Evolutionary conservation across 2,329 filamentous ascomycete genomes (phyloP).

Genomic region (Sarocladiaceae sp.): DNA sequence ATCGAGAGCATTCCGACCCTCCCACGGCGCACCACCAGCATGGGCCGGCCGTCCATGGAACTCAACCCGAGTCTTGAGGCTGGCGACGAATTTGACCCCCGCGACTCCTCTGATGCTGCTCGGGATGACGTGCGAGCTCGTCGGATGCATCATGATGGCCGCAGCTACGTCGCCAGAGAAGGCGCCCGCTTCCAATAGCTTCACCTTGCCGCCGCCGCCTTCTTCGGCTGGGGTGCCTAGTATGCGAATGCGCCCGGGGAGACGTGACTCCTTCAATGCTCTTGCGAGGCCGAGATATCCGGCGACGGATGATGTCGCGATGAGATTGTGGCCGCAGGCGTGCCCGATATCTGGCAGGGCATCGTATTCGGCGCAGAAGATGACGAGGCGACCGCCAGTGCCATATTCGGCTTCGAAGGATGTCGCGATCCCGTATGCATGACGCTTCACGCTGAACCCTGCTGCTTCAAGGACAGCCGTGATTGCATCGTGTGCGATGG

Average conservation of each 20-base stretch:
- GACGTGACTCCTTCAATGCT: conserved; percentile 21
- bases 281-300: conserved; percentile 23
- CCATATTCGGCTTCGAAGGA: conserved; percentile 36
- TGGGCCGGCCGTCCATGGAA: conserved; percentile 39
- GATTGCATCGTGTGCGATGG: conserved; percentile 33
- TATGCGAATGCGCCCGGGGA: conserved; percentile 28
- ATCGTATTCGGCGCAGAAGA: conserved; percentile 16
- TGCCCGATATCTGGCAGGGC: conserved; percentile 29
- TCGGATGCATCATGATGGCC: conserved; percentile 10
- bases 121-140: conserved; percentile 9
- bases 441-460: conserved; percentile 24
- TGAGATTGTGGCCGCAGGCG: conserved; percentile 27
- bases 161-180: conserved; percentile 17
- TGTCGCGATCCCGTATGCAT: conserved; percentile 26
- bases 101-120: not conserved
- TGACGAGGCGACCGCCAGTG: conserved; percentile 1
- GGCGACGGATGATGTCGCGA: conserved; percentile 24
- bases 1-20: conserved; percentile 46
- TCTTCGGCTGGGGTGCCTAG: conserved; percentile 36
- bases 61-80: conserved; percentile 16
- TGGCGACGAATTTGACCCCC: conserved; percentile 13
- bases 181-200: conserved; percentile 27
- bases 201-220: conserved; percentile 36
- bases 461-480: conserved; percentile 29
- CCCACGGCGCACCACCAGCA: conserved; percentile 41